A percentile compares a stretch with the other conserved stretches of the same genome.
phyloP scores from a whole-genome alignment of 2,329 filamentous ascomycete species.

The Sporothrix protearum region DNA sequence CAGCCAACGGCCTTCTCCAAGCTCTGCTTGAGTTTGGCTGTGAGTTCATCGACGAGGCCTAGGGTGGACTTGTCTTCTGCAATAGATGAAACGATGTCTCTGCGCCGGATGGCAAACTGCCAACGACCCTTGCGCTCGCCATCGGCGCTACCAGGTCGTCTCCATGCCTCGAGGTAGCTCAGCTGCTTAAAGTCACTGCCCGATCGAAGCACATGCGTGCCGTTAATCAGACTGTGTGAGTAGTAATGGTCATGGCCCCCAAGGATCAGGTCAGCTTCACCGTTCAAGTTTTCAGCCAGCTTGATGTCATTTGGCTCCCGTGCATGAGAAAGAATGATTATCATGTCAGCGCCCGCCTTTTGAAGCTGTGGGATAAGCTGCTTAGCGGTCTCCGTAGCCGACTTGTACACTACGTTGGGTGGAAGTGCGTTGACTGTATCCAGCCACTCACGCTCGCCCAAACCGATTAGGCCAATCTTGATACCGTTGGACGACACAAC shows the following conservation, averaged over 20 bases:
- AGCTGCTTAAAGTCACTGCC: constrained; percentile 91
- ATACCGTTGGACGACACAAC: constrained; percentile 77
- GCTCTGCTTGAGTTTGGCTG: constrained; percentile 68
- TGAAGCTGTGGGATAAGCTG: constrained; percentile 71
- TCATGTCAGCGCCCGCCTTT: constrained; percentile 73
- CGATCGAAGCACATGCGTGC: constrained; percentile 78
- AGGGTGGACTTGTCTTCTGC: constrained; percentile 59
- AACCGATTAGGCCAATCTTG: constrained; percentile 78
- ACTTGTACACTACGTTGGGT: constrained; percentile 76
- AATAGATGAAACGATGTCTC: constrained; percentile 69
- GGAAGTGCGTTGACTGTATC: constrained; percentile 84
- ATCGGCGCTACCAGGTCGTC: constrained; percentile 41
- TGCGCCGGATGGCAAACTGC: constrained; percentile 73
- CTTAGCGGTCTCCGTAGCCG: constrained; percentile 69
- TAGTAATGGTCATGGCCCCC: constrained; percentile 93
- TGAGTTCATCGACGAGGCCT: constrained; percentile 64
- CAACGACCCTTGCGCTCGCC: constrained; percentile 35
- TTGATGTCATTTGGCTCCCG: constrained; percentile 88
- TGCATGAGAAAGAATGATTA: constrained; percentile 80
- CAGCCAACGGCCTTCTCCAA: constrained; percentile 80
- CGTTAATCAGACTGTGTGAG: constrained; percentile 70
- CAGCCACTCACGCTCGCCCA: constrained; percentile 85
- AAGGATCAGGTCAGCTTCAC: constrained; percentile 77
- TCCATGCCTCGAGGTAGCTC: constrained; percentile 77
- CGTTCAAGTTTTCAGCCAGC: constrained; percentile 68